Evolutionary conservation across 495 filamentous ascomycete genomes (phyloP).

Genomic region (Penicillium alfredii): DNA sequence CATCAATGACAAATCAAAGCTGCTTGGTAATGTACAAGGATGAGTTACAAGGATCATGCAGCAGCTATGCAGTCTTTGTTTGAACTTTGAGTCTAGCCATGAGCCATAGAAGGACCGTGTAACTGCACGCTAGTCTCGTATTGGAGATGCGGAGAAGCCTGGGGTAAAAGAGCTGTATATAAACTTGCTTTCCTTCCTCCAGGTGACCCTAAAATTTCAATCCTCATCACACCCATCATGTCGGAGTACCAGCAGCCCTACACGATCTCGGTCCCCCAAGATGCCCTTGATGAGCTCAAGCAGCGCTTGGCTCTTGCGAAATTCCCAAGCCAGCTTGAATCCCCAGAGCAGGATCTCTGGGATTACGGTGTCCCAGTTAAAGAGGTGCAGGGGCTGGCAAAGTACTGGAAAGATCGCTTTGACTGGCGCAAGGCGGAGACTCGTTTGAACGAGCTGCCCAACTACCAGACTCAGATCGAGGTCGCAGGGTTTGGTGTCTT

Average conservation of each 20-base stretch:
- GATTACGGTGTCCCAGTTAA: slow-evolving; percentile 34
- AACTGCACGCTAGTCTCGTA: too few species aligned
- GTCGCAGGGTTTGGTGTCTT: slow-evolving; percentile 36
- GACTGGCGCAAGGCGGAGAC: slow-evolving; percentile 41
- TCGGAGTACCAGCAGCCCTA: slow-evolving; percentile 17
- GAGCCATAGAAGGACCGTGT: too few species aligned
- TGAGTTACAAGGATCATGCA: too few species aligned
- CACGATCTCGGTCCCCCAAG: slow-evolving; percentile 34
- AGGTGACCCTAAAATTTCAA: too few species aligned
- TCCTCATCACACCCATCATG: slow-evolving; percentile 10
- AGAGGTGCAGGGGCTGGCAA: slow-evolving; percentile 31
- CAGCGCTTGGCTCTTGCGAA: slow-evolving; percentile 32
- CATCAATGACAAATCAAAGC: too few species aligned
- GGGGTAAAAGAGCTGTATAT: too few species aligned
- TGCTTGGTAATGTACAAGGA: too few species aligned
- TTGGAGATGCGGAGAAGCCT: too few species aligned
- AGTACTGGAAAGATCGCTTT: slow-evolving; percentile 36
- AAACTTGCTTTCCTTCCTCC: too few species aligned
- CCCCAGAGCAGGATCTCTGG: slow-evolving; percentile 30
- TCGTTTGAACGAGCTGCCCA: slow-evolving; percentile 38
- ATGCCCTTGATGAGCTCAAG: slow-evolving; percentile 28
- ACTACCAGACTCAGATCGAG: slow-evolving; percentile 36
- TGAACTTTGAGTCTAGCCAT: too few species aligned
- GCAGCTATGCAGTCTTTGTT: too few species aligned
- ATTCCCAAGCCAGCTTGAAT: slow-evolving; percentile 34